These are phyloP conservation scores for Avena sativa DNA, from an alignment of 176 grass and related monocot species.

Conservation along the genomic window DNA sequence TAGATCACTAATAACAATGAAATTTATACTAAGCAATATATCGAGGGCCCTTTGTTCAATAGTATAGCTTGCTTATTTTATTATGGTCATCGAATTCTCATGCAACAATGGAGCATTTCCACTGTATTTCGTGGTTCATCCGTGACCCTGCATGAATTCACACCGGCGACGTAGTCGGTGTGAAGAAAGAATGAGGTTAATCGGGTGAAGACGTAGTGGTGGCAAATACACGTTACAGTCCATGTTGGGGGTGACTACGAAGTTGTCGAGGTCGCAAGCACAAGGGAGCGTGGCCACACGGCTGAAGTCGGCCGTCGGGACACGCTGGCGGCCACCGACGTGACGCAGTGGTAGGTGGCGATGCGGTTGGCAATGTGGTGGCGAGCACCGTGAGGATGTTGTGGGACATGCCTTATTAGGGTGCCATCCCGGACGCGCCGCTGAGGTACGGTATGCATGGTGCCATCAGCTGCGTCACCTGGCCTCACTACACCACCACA, in stretches of 20 bases:
- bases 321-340: conserved; percentile 33
- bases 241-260: conserved; percentile 50
- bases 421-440: conserved; percentile 48
- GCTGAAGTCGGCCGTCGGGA: conserved; percentile 27
- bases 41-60: not conserved
- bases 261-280: conserved; percentile 48
- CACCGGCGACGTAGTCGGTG: not conserved
- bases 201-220: too few relatives aligned
- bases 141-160: conserved; percentile 32
- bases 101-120: not conserved
- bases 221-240: conserved; percentile 33
- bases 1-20: not conserved
- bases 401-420: conserved; percentile 50
- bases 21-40: not conserved
- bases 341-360: conserved; percentile 48
- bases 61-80: not conserved
- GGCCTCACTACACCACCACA: conserved; percentile 35
- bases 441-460: conserved; percentile 55
- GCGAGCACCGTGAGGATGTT: conserved; percentile 53
- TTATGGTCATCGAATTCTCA: not conserved
- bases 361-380: conserved; percentile 33
- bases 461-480: conserved; percentile 49
- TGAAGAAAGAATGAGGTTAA: too few relatives aligned
- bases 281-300: conserved; percentile 25
- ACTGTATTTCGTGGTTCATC: conserved; percentile 33